These are phyloP conservation scores for Russula sp. DNA, from an alignment of 768 basidiomycete genomes.

Conservation along the genomic window DNA sequence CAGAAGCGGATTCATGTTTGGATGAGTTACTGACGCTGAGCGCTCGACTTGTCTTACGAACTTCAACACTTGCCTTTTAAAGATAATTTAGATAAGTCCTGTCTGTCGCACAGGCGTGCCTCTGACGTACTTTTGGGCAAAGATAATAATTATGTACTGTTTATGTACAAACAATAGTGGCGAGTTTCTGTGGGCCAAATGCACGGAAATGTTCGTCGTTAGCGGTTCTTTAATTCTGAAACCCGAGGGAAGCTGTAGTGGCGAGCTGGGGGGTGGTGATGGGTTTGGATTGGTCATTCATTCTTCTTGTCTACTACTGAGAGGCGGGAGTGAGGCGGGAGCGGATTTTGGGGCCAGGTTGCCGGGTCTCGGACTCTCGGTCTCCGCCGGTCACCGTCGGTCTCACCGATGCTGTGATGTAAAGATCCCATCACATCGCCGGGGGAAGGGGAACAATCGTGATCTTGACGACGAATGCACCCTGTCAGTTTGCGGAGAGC, in stretches of 20 bases:
- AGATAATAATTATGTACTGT: constrained; percentile 9
- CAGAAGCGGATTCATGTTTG: background rate
- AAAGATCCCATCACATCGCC: background rate
- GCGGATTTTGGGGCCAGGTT: constrained; percentile 8
- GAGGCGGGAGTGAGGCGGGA: background rate
- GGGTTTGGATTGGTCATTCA: background rate
- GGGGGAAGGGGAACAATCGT: background rate
- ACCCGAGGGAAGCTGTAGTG: constrained; percentile 6
- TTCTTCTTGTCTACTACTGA: background rate
- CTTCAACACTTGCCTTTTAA: constrained; percentile 15
- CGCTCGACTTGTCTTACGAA: constrained; percentile 9
- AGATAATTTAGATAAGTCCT: constrained; percentile 3
- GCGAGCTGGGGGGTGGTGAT: background rate
- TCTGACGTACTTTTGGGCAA: constrained; percentile 16
- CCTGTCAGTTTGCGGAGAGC: background rate
- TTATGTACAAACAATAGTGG: constrained; percentile 14
- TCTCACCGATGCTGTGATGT: background rate
- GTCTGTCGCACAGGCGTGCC: background rate
- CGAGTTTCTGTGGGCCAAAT: background rate
- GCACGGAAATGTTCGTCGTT: constrained; percentile 3
- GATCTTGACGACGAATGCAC: background rate
- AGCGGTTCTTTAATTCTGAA: constrained; percentile 15
- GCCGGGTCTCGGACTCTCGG: constrained; percentile 10
- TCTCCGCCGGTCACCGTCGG: background rate
- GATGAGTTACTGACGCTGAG: constrained; percentile 12